Percentiles rank a stretch among this genome's conserved stretches.
Conservation (phyloP, 1,284 basidiomycete species). For the Irpex sp. region DNA sequence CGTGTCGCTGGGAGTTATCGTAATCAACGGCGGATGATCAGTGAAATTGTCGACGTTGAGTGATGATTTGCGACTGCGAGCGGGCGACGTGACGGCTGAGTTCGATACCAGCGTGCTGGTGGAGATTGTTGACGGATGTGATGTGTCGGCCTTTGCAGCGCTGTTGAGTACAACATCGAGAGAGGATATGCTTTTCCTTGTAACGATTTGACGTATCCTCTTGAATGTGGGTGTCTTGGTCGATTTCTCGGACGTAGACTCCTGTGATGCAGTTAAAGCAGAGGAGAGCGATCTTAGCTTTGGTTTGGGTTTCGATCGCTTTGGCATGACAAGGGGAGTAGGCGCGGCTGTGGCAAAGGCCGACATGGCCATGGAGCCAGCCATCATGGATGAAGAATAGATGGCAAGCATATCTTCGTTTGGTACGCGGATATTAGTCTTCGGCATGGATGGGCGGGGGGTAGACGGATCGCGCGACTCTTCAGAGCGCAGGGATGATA, state of each 20-base stretch:
- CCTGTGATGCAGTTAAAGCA: background rate
- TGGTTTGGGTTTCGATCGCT: background rate
- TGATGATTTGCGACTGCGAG: background rate
- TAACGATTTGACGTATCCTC: background rate
- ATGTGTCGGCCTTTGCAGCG: background rate
- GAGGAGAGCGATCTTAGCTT: background rate
- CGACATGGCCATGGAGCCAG: background rate
- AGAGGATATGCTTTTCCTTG: constrained; percentile 6
- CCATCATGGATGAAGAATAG: background rate
- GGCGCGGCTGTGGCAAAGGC: background rate
- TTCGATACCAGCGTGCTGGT: background rate
- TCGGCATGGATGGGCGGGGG: background rate
- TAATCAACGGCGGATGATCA: background rate
- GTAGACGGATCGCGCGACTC: background rate
- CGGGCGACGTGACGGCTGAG: background rate
- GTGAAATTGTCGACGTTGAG: background rate
- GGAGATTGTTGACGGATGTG: background rate
- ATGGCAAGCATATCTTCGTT: background rate
- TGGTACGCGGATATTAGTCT: background rate
- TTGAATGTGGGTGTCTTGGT: background rate
- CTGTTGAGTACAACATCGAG: background rate
- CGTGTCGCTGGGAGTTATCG: background rate
- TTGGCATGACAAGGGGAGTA: background rate
- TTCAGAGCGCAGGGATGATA: background rate
- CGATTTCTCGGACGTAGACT: background rate